Evolutionary conservation across 768 basidiomycete genomes (phyloP), one percentile per base, ranked within the genome.

Genomic region (Suillus fuscotomentosus): DNA sequence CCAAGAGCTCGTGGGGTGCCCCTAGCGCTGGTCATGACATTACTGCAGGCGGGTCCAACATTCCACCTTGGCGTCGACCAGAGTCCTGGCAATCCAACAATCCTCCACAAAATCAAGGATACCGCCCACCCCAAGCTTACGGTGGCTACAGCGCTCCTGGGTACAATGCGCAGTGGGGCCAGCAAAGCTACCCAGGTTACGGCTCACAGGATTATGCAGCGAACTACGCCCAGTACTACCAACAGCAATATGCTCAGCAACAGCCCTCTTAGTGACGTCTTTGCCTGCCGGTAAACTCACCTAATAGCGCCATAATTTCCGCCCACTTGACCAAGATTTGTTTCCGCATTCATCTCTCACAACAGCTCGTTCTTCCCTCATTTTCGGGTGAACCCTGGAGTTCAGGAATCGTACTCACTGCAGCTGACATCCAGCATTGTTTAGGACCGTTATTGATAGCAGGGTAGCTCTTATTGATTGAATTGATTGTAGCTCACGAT

Each of bases 41-140:
- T 63, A 81, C 84, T 9, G 80, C 79, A 14, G 83, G 84, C 48
- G 91, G 92, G 63, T 87, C 90, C 57, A 92, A 89, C 71, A 84
- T 94, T 64, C 93, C 94, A 72, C 93, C 93, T 36, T 95, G 93
- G 93, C 91, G 93, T 72, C 90, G 92, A 66, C 94, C 93, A 5
- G 93, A 95, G 77, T 86, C 88, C 61, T 95, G 93, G 93, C 86
- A 88, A 68, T 85, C 88, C 64, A 76, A 66, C 36, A 67, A 69
- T 59, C 82, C 81, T 57, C 83, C 83, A 63, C 83, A 85, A 69
- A 81, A 84, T 67, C 66, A 77, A 38, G 88, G 87, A 60, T 90
- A 86, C 78, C 85, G 90, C 63, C 90, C 91, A 39, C 89, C 88
- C 60, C 90, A 89, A 76, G 81, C 82, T 31, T 88, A 88, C 67